Evolutionary conservation across 176 grass and related monocot genomes (phyloP), one percentile per base, ranked within the genome.

Genomic region (Musa troglodytarum): DNA sequence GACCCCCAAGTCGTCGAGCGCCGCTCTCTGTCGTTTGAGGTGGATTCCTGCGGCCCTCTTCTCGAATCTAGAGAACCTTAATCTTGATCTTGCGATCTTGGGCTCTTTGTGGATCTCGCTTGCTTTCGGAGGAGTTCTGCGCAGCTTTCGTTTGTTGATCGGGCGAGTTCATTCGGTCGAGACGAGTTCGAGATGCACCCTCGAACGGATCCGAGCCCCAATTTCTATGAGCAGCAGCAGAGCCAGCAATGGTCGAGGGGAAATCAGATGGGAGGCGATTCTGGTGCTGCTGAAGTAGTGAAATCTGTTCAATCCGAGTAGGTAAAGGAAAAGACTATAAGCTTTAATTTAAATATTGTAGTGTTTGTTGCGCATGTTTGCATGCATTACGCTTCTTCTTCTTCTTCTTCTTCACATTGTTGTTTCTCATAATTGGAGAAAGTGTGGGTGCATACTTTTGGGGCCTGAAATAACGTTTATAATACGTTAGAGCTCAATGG

Each of bases 181-280:
- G 57, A 15, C 3, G n/a, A 61, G 57, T 15, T n/a, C 57, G 57
- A 66, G 49, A 77, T 77, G 75, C 52, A 65, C 29, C 10, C 61
- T 53, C 75, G 75, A 53, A 50, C 29, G 8, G 50, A 49, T 52
- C 22, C 15, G 14, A 77, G 65, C n/a, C 75, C 75, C 16, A 65
- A 65, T 64, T 26, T 52, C 11, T 77, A 53, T 17, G 49, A n/a
- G n/a, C 71, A 74, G 1, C 53, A 55, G 11, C 71, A 73, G 22
- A 49, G 56, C 16, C 75, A 77, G 21, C 75, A 77, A 20, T 77
- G 75, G 75, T 25, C 26, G 57, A 77, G 75, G 61, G 4, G 75
- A 61, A 65, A 53, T 24, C 75, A 15, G n/a, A 53, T 77, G 58
- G 43, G 2, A 10, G 49, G 49, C 49, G 75, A 52, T 52, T 52